These are phyloP conservation scores for Kappamyces sp. DNA, from an alignment of 192 early-diverging fungal species.

Conservation along the genomic window DNA sequence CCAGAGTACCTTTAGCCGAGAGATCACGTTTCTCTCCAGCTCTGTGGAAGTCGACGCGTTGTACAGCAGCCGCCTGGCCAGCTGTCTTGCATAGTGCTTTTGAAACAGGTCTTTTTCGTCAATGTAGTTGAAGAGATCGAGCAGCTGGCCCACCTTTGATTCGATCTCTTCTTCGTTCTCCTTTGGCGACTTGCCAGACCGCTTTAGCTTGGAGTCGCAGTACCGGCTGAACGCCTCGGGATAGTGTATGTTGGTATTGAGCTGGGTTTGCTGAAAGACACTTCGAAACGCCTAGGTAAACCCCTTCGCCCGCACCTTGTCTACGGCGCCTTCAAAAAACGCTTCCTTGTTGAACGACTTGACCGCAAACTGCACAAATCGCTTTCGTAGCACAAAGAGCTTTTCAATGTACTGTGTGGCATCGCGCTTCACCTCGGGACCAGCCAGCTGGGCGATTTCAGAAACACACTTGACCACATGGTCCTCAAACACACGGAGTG, in stretches of 20 bases:
- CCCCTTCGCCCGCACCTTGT: constrained; percentile 45
- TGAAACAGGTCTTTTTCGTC: constrained; percentile 90
- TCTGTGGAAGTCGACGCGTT: constrained; percentile 67
- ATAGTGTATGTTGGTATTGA: constrained; percentile 44
- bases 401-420: constrained; percentile 32
- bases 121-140: constrained; percentile 77
- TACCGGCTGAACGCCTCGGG: constrained; percentile 80
- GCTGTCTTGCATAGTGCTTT: constrained; percentile 77
- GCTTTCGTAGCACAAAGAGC: constrained; percentile 56
- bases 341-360: constrained; percentile 63
- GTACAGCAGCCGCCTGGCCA: constrained; percentile 79
- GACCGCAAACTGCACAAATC: constrained; percentile 52
- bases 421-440: constrained; percentile 42
- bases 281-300: constrained; percentile 55
- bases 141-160: constrained; percentile 48
- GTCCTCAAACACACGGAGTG: constrained; percentile 58
- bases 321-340: constrained; percentile 67
- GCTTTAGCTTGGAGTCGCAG: constrained; percentile 68
- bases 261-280: constrained; percentile 57
- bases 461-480: constrained; percentile 57
- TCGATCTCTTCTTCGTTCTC: constrained; percentile 64
- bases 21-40: constrained; percentile 73
- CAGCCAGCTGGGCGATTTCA: constrained; percentile 40
- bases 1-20: constrained; percentile 58
- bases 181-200: constrained; percentile 36